A percentile compares a stretch with the other conserved stretches of the same genome.
phyloP scores from a whole-genome alignment of 2,329 filamentous ascomycete species.

The Plectosphaerella cucumerina region DNA sequence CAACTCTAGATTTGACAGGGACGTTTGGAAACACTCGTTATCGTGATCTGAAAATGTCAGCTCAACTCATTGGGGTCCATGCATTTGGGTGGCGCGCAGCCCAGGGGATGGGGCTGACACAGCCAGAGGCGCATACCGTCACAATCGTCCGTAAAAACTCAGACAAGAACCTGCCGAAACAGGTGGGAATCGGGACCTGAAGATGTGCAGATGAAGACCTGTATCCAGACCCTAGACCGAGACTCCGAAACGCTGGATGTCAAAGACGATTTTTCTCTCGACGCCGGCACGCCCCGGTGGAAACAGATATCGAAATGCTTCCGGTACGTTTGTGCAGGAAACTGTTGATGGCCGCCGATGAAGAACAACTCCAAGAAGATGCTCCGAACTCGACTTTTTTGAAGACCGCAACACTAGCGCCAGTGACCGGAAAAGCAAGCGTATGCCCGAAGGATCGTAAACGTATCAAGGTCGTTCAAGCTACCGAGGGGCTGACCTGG shows the following conservation, averaged over 20 bases:
- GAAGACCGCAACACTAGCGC: constrained; percentile 11
- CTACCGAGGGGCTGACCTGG: background rate
- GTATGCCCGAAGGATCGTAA: constrained; percentile 1
- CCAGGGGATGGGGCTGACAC: too few relatives aligned
- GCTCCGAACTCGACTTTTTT: constrained; percentile 14
- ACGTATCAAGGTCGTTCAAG: background rate
- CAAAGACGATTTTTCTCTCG: constrained; percentile 30
- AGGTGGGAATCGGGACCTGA: constrained; percentile 20
- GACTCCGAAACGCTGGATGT: constrained; percentile 30
- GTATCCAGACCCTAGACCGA: constrained; percentile 30
- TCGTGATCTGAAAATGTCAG: background rate
- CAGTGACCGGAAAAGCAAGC: constrained; percentile 6
- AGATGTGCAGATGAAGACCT: constrained; percentile 27
- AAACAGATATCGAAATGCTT: constrained; percentile 13
- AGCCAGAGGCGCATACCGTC: constrained; percentile 18
- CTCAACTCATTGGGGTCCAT: background rate
- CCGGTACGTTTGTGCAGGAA: constrained; percentile 10
- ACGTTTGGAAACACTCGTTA: background rate
- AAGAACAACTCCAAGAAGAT: constrained; percentile 11
- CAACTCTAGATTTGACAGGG: too few relatives aligned
- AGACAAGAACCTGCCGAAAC: constrained; percentile 18
- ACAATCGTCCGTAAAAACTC: constrained; percentile 20
- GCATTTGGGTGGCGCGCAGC: background rate
- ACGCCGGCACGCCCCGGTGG: constrained; percentile 35
- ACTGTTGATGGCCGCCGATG: constrained; percentile 11